Evolutionary conservation across 345 rosid species (phyloP), one percentile per base, ranked within the genome.

Genomic region (Hibiscus trionum): DNA sequence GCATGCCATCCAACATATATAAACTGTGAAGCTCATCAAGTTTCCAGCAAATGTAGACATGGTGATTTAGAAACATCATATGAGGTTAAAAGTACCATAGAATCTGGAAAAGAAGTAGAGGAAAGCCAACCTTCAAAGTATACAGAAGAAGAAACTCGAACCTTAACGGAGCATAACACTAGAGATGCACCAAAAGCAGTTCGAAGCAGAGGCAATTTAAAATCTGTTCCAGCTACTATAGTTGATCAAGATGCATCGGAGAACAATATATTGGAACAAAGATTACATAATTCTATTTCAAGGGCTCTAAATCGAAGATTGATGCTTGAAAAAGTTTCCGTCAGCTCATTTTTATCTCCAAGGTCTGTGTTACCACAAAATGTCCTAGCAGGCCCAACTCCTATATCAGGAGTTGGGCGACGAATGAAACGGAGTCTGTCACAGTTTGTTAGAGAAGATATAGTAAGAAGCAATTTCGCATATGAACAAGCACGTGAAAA

Each of bases 361-460:
- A 80, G 73, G 74, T 85, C 89, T 35, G 87, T 85, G 61, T 72
- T 86, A 66, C 78, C 71, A 55, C 80, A 73, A 39, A 71, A 69
- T 67, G 37, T 57, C 50, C 76, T 68, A 55, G 17, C 27, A 47
- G 71, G 72, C 58, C 74, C 75, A 56, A 58, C 61, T 21, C 16
- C 78, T 5, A 16, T 74, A 11, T 61, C 65, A 11, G 75, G 73
- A 73, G 71, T 78, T 55, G 82, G 66, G 63, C 70, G 68, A 61
- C 72, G 69, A 61, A 76, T 73, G 66, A 73, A 69, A 37, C 66
- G 77, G 46, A 64, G 68, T 26, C 66, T 29, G 7, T 64, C 78
- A 3, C 77, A 19, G 33, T 39, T 73, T 64, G 53, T 27, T 74
- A 60, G 52, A 55, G 82, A 82, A 52, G 75, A 17, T 29, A 53